A percentile compares a stretch with the other conserved stretches of the same genome.
Conservation (phyloP, 805 yeast genomes). For the Candida namnaoensis region DNA sequence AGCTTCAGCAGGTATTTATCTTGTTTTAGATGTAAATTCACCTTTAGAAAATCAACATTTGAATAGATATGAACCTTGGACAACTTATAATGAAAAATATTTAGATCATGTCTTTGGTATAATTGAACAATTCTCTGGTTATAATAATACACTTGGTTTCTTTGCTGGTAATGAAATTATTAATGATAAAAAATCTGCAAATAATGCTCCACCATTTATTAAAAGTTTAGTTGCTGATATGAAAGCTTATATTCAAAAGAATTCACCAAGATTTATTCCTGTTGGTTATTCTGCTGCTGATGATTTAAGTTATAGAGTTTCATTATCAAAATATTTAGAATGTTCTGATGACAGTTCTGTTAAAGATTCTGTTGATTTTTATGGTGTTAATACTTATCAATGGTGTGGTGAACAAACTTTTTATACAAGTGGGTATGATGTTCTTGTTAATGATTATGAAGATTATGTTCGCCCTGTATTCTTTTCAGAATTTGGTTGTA, state of each 20-base stretch:
- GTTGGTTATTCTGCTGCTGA: slow-evolving; percentile 97
- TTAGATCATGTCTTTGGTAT: slow-evolving; percentile 70
- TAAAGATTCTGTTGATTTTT: slow-evolving; percentile 66
- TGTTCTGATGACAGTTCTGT: slow-evolving; percentile 48
- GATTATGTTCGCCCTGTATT: slow-evolving; percentile 71
- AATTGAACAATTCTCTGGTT: slow-evolving; percentile 71
- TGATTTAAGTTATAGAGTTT: slow-evolving; percentile 66
- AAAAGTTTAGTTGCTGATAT: slow-evolving; percentile 78
- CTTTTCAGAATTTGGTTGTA: slow-evolving; percentile 90
- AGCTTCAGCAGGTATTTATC: slow-evolving; percentile 88
- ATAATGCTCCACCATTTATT: slow-evolving; percentile 62
- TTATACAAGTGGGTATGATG: slow-evolving; percentile 64
- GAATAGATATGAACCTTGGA: slow-evolving; percentile 93
- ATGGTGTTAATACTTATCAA: slow-evolving; percentile 89
- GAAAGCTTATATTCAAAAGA: slow-evolving; percentile 54
- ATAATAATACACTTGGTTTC: slow-evolving; percentile 83
- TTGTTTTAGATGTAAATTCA: slow-evolving; percentile 86
- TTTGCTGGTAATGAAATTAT: slow-evolving; percentile 91
- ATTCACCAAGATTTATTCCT: slow-evolving; percentile 64
- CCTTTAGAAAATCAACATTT: slow-evolving; percentile 72
- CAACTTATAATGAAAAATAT: slow-evolving; percentile 64
- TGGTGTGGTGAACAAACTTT: slow-evolving; percentile 96
- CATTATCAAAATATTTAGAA: slow-evolving; percentile 73
- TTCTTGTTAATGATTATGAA: slow-evolving; percentile 62
- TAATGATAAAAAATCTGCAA: slow-evolving; percentile 68